Conservation (phyloP, 768 basidiomycete species). For the Termitomyces sp. region DNA sequence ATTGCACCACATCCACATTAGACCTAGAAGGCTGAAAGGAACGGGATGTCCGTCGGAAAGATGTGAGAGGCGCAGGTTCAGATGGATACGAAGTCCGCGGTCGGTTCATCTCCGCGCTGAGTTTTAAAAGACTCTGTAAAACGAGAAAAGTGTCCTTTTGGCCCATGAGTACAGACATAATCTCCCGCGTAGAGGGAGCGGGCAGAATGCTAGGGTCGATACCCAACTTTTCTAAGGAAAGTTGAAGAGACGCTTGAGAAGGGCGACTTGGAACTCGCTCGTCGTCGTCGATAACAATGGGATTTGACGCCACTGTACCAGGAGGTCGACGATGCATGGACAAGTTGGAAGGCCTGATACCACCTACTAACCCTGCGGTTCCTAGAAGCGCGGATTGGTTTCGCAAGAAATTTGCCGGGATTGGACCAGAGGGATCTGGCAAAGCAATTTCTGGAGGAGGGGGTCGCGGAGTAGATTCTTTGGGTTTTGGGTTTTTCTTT, state of each 20-base stretch:
- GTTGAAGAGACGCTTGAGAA: conserved; percentile 13
- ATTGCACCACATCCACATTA: background rate
- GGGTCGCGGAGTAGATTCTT: conserved; percentile 42
- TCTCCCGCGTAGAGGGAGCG: conserved; percentile 52
- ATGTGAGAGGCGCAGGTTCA: conserved; percentile 6
- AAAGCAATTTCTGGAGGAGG: conserved; percentile 55
- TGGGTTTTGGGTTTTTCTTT: conserved; percentile 32
- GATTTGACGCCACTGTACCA: conserved; percentile 57
- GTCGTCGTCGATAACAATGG: conserved; percentile 70
- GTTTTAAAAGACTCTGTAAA: conserved; percentile 55
- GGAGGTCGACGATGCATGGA: conserved; percentile 34
- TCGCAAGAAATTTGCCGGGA: conserved; percentile 67
- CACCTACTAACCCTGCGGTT: conserved; percentile 65
- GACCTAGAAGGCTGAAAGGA: conserved; percentile 5
- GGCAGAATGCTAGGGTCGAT: conserved; percentile 43
- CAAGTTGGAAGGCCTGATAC: conserved; percentile 56
- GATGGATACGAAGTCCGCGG: background rate
- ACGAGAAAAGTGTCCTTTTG: conserved; percentile 69
- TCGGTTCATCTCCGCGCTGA: conserved; percentile 41
- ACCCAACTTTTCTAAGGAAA: conserved; percentile 29
- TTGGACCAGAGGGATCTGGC: conserved; percentile 58
- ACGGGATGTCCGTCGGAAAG: conserved; percentile 11
- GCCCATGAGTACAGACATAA: conserved; percentile 53
- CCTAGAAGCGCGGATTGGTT: conserved; percentile 72
- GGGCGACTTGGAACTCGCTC: conserved; percentile 27